Evolutionary conservation across 2,329 filamentous ascomycete species (phyloP), one percentile per base, ranked within the genome.

Genomic region (Lizonia empirigonia): DNA sequence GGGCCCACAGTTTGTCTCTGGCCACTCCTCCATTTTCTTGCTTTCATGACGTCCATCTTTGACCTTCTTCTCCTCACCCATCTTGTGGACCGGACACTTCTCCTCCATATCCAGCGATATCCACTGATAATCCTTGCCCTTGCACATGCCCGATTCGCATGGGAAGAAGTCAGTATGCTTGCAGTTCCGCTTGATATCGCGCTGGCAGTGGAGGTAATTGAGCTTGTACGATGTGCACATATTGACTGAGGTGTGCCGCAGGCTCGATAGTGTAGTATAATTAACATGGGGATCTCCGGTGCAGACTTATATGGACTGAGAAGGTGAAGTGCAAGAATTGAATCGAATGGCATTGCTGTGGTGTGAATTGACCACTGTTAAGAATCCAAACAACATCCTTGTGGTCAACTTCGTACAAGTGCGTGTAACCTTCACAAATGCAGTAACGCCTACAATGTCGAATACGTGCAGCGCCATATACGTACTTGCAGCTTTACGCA

Each of bases 181-280:
- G 27, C 27, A 39, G 20, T 39, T 19, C 9, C 34, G 27, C 26
- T 19, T 22, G 15, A n/a, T 20, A 12, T 47, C 20, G 12, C 35
- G 20, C 27, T 47, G 44, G 44, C 44, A 47, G 27, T 16, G 20
- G 15, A 33, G 27, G 16, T 39, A 39, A 10, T 33, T 33, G 29
- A 33, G 12, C 8, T 39, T 20, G 27, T 33, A 33, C 2, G 35
- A 26, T 12, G 19, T 47, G 29, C 44, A 47, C 44, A 47, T 47
- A 26, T 10, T 19, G 10, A 18, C 3, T 29, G 15, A 19, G n/a
- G n/a, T n/a, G n/a, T n/a, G n/a, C n/a, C n/a, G n/a, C n/a, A n/a
- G n/a, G n/a, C n/a, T 15, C 9, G 2, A 9, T 30, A 3, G 27
- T 30, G 13, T n/a, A n/a, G n/a, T n/a, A n/a, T n/a, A n/a, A n/a